Evolutionary conservation across 2,329 filamentous ascomycete genomes (phyloP), one percentile per base, ranked within the genome.

Genomic region (Ceratocystis ficicola): DNA sequence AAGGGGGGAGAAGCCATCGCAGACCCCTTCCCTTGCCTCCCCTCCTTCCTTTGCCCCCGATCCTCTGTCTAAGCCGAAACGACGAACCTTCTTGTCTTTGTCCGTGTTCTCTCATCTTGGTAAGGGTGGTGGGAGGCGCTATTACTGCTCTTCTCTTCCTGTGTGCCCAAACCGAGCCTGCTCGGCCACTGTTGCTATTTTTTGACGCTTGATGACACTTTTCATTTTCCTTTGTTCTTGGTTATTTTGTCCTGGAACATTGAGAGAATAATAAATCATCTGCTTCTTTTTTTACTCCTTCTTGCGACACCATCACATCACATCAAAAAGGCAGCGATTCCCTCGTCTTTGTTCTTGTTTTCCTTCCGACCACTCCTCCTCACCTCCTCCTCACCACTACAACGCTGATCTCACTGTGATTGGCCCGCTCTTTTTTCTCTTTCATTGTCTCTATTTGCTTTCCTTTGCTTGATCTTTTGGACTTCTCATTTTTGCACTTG

Each of bases 241-340:
- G n/a, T 28, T 60, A 22, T 44, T 46, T 62, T 44, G n/a, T 22
- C 2, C n/a, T 41, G 36, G 10, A 41, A 41, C 36, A 41, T 41
- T 41, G 36, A 41, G 36, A 41, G 36, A 41, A 41, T 41, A 41
- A 41, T 41, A 15, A 41, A 41, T 4, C 12, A 41, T 60, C 28
- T 30, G 55, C 55, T 60, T 20, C 32, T 22, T 41, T 61, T 59
- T 59, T 17, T 59, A 32, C 55, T 36, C 28, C 28, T n/a, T 17
- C 22, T 48, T 48, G 17, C 30, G 7, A 20, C 22, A 17, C 41
- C 20, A 62, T 41, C 36, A 28, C 36, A 62, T 59, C 55, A 52
- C 59, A 30, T 65, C 55, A 59, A 59, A 59, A 59, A 59, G 55
- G 28, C 55, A 25, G 25, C 55, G 55, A n/a, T 52, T 44, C 59